Conservation (phyloP, 257 asterid genomes). For the Solanum ossicruentum region DNA sequence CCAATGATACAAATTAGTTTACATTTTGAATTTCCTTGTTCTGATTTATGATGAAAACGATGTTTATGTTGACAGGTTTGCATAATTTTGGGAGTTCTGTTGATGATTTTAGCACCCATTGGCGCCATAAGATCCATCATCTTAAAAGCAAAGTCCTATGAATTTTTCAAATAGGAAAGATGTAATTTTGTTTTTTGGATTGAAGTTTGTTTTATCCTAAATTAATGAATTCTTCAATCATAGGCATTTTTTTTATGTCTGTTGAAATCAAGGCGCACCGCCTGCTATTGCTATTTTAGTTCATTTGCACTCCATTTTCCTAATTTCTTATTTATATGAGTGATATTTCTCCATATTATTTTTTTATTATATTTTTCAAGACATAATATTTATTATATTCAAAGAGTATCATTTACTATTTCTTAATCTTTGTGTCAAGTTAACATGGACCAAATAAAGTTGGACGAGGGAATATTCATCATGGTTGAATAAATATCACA, state of each 20-base stretch:
- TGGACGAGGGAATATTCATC: no score
- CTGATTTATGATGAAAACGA: background rate
- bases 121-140: slow-evolving; percentile 42
- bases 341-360: background rate
- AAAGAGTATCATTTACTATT: no score
- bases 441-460: no score
- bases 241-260: background rate
- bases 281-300: no score
- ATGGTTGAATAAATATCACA: no score
- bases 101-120: slow-evolving; percentile 31
- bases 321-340: no score
- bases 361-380: no score
- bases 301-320: background rate
- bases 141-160: slow-evolving; percentile 14
- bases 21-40: background rate
- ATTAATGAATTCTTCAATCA: background rate
- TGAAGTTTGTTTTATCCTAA: background rate
- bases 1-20: background rate
- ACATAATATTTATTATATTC: no score
- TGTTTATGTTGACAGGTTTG: slow-evolving; percentile 17
- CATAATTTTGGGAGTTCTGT: slow-evolving; percentile 26
- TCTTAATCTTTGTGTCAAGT: no score
- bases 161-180: slow-evolving; percentile 16
- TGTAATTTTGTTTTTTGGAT: background rate
- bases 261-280: background rate